Conservation (phyloP, 768 basidiomycete genomes). For the Dentipellis fragilis region DNA sequence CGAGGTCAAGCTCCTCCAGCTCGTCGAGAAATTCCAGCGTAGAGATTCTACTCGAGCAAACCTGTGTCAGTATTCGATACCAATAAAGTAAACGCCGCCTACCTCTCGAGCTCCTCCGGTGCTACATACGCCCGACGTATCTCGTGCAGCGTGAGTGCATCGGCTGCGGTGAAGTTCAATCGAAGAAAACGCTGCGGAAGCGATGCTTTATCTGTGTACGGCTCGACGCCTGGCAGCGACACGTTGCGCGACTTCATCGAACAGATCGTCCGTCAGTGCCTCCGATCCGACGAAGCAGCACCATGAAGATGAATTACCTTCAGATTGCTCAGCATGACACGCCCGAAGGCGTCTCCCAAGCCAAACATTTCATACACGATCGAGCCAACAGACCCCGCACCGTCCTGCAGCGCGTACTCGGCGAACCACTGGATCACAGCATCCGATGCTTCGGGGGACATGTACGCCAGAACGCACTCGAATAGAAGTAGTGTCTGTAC, state of each 20-base stretch:
- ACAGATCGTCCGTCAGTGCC: not conserved
- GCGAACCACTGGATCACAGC: slow-evolving; percentile 68
- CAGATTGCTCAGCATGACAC: slow-evolving; percentile 84
- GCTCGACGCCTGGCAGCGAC: slow-evolving; percentile 58
- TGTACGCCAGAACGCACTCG: slow-evolving; percentile 92
- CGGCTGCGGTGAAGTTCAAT: slow-evolving; percentile 42
- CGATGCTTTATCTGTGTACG: slow-evolving; percentile 46
- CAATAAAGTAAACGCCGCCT: not conserved
- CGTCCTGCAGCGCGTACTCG: slow-evolving; percentile 21
- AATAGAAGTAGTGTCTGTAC: slow-evolving; percentile 80
- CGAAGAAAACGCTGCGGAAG: slow-evolving; percentile 51
- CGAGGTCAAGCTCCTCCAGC: slow-evolving; percentile 86
- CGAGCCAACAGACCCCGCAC: slow-evolving; percentile 33
- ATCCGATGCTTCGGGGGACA: slow-evolving; percentile 49
- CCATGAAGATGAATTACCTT: slow-evolving; percentile 34
- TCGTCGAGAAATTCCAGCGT: slow-evolving; percentile 86
- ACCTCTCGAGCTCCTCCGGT: slow-evolving; percentile 34
- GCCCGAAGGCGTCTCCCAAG: slow-evolving; percentile 80
- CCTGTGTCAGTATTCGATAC: not conserved
- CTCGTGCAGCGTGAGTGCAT: slow-evolving; percentile 57
- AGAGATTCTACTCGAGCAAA: slow-evolving; percentile 44
- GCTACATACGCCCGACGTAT: slow-evolving; percentile 46
- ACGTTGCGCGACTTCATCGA: slow-evolving; percentile 55
- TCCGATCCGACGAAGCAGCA: not conserved
- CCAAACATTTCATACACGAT: slow-evolving; percentile 93